Evolutionary conservation across 352 stramenopile genomes (phyloP).

Genomic region (Phytophthora hybrid): DNA sequence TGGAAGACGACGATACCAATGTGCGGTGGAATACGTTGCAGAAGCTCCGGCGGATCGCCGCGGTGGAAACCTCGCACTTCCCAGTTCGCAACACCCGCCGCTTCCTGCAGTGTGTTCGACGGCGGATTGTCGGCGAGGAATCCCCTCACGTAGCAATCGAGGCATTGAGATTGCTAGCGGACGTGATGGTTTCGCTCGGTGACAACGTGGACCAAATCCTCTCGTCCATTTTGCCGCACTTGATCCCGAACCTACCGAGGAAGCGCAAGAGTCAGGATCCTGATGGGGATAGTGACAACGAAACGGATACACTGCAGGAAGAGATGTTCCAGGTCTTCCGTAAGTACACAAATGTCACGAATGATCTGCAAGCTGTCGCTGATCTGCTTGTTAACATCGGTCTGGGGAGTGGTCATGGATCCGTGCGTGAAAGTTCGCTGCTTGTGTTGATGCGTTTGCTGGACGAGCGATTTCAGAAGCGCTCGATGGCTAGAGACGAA

Average conservation of each 20-base stretch:
- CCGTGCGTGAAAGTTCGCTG: conserved; percentile 61
- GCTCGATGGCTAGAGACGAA: conserved; percentile 7
- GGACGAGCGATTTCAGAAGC: conserved; percentile 60
- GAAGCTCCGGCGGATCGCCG: conserved; percentile 72
- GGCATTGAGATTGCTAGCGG: conserved; percentile 64
- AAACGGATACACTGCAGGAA: conserved; percentile 45
- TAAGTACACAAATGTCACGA: conserved; percentile 65
- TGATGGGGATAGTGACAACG: conserved; percentile 21
- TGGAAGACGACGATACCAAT: conserved; percentile 74
- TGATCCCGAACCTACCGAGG: conserved; percentile 57
- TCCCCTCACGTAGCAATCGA: conserved; percentile 55
- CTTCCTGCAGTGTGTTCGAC: conserved; percentile 76
- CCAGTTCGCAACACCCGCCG: conserved; percentile 76
- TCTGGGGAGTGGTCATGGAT: conserved; percentile 46
- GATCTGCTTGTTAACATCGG: conserved; percentile 75
- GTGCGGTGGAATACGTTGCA: conserved; percentile 66
- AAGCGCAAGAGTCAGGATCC: conserved; percentile 22
- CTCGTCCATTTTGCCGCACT: conserved; percentile 71
- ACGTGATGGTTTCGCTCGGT: conserved; percentile 70
- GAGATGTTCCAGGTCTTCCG: conserved; percentile 74
- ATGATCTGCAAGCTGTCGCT: conserved; percentile 63
- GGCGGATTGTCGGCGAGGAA: conserved; percentile 53
- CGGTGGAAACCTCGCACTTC: conserved; percentile 68
- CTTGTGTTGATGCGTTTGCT: conserved; percentile 58
- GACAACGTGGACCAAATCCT: conserved; percentile 75